Evolutionary conservation across 164 flowering plant species (phyloP).

Genomic region (Brasenia schreberi): DNA sequence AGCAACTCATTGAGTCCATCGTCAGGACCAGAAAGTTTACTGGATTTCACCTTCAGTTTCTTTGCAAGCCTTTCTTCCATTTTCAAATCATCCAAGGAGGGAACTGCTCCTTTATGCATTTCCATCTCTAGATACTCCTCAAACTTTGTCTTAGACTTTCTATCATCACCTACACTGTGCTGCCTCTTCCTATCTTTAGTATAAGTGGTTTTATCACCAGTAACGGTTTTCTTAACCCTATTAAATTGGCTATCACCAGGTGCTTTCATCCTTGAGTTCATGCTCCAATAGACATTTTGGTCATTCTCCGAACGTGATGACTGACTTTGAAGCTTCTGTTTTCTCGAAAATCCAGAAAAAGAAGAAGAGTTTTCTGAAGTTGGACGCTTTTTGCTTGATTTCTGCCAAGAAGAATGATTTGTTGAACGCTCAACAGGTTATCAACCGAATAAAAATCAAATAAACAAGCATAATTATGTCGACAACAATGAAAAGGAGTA

Average conservation of each 20-base stretch:
- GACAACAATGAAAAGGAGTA: neutral
- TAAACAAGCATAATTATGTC: too few relatives aligned
- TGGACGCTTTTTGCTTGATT: constrained; percentile 13
- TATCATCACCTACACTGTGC: constrained; percentile 8
- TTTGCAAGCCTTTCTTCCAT: constrained; percentile 69
- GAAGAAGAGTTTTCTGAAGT: neutral
- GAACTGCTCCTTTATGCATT: constrained; percentile 14
- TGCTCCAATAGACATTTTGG: neutral
- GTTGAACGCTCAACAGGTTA: neutral
- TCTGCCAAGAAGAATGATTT: constrained; percentile 11
- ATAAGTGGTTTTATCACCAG: neutral
- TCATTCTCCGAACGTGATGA: neutral
- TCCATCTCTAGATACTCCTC: constrained; percentile 54
- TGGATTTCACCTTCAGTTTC: constrained; percentile 63
- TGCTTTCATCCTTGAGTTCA: constrained; percentile 1
- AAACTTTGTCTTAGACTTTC: constrained; percentile 38
- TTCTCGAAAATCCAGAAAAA: constrained; percentile 1
- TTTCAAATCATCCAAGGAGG: constrained; percentile 51
- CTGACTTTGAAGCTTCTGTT: constrained; percentile 1
- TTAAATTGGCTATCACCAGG: neutral
- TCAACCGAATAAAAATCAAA: neutral
- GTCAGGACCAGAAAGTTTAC: constrained; percentile 45
- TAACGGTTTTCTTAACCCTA: constrained; percentile 1
- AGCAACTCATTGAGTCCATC: constrained; percentile 50
- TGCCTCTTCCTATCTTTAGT: constrained; percentile 6